phyloP scores from a whole-genome alignment of 495 filamentous ascomycete species.

The Xylaria intraflava region DNA sequence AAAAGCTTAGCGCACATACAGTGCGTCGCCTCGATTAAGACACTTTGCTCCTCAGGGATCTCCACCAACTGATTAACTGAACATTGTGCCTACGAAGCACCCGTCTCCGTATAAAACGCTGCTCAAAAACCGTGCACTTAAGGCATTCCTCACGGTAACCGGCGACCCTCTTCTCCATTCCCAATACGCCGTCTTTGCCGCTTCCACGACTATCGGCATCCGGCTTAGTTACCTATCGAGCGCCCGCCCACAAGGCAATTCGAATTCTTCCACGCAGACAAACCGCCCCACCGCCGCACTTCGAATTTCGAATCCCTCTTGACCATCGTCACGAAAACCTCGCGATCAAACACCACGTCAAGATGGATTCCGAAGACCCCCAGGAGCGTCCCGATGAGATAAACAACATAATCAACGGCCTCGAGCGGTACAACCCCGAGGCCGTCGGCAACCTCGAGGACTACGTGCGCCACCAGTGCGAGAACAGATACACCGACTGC shows the following conservation, averaged over 20 bases:
- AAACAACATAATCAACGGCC: slow-evolving; percentile 82
- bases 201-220: too few species aligned
- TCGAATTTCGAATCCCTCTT: slow-evolving; percentile 17
- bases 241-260: slow-evolving; percentile 17
- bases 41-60: too few species aligned
- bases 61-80: too few species aligned
- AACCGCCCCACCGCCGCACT: slow-evolving; percentile 19
- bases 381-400: slow-evolving; percentile 79
- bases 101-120: too few species aligned
- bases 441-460: slow-evolving; percentile 90
- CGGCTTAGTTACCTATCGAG: neutral
- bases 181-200: neutral
- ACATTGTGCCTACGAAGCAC: too few species aligned
- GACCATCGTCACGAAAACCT: slow-evolving; percentile 21
- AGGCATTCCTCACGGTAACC: too few species aligned
- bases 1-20: too few species aligned
- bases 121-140: too few species aligned
- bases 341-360: slow-evolving; percentile 28
- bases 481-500: slow-evolving; percentile 85
- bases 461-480: slow-evolving; percentile 92
- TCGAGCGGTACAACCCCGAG: slow-evolving; percentile 98
- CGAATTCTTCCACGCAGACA: slow-evolving; percentile 17
- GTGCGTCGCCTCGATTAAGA: too few species aligned
- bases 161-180: neutral
- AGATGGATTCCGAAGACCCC: slow-evolving; percentile 51